These are phyloP conservation scores for Verticillium nubilum DNA, from an alignment of 2,329 filamentous ascomycete species.

Conservation along the genomic window DNA sequence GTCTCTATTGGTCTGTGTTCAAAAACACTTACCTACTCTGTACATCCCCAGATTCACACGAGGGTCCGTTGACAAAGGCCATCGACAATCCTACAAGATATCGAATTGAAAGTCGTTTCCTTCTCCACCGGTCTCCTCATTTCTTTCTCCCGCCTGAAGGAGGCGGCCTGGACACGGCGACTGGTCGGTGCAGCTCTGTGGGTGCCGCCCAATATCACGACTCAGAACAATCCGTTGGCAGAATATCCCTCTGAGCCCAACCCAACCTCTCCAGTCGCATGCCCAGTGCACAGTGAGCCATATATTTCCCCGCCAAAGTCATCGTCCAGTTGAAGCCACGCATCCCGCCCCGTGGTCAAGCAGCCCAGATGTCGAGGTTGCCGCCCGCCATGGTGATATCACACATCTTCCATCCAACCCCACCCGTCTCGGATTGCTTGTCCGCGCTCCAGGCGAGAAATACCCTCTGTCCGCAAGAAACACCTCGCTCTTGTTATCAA, in stretches of 20 bases:
- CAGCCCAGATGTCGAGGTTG: not conserved
- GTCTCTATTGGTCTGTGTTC: not conserved
- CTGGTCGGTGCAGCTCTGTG: not conserved
- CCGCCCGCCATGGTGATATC: not conserved
- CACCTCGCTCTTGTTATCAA: not conserved
- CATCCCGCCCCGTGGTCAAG: not conserved
- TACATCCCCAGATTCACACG: not conserved
- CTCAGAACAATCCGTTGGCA: not conserved
- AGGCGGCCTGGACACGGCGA: not conserved
- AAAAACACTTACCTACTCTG: not conserved
- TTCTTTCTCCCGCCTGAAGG: not conserved
- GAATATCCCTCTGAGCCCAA: not conserved
- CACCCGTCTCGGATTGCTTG: not conserved
- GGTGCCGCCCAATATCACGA: not conserved
- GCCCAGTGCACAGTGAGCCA: not conserved
- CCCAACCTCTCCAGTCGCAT: not conserved
- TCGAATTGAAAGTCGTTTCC: not conserved
- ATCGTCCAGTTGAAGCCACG: not conserved
- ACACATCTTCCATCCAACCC: not conserved
- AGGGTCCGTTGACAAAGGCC: not conserved
- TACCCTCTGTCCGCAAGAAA: not conserved
- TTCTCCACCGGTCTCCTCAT: not conserved
- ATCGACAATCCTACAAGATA: too few species aligned
- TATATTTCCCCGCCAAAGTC: not conserved
- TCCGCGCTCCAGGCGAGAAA: not conserved